Evolutionary conservation across 345 rosid genomes (phyloP), one percentile per base, ranked within the genome.

Genomic region (Moricandia arvensis): DNA sequence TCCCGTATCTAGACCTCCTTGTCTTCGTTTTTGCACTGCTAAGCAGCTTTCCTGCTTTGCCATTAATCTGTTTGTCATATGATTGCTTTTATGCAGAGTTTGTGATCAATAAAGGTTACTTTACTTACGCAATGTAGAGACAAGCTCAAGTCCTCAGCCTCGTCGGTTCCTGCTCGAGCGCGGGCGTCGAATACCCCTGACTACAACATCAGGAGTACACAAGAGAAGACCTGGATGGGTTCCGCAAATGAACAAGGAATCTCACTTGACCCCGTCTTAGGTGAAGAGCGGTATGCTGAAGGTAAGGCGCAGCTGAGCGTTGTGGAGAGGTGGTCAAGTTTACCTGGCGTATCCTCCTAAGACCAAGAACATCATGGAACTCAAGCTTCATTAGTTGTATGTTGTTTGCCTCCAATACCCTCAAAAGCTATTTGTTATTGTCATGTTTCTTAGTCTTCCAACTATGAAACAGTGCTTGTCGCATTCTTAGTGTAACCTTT

Each of bases 361-460:
- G 66, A 78, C 85, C 75, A 94, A 85, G 85, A 94, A 91, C 86
- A 77, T 91, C 73, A 94, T 94, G 96, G 97, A 94, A 75, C 21
- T 82, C 69, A 79, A 72, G 60, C 75, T 78, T 65, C 72, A 76
- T 43, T 80, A 76, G 75, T 61, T 2, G 1, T 4, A 43, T 43
- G 17, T 43, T 68, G 78, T 67, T 65, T 65, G 9, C 38, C 69
- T 8, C 45, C 49, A 30, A 12, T 43, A 63, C 66, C 66, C 71
- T 63, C 10, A 6, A 43, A 34, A 75, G 34, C 34, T 68, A 9
- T 41, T 59, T 59, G 1, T 71, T 38, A 17, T 8, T 63, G 62
- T 71, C 17, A 49, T 70, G 16, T 38, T 31, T 43, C 33, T 8
- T 53, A 55, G n/a, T 45, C 68, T 59, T 5, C 38, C 69, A 27